These are phyloP conservation scores for Sonneratia caseolaris DNA, from an alignment of 345 rosid genomes.

Conservation along the genomic window DNA sequence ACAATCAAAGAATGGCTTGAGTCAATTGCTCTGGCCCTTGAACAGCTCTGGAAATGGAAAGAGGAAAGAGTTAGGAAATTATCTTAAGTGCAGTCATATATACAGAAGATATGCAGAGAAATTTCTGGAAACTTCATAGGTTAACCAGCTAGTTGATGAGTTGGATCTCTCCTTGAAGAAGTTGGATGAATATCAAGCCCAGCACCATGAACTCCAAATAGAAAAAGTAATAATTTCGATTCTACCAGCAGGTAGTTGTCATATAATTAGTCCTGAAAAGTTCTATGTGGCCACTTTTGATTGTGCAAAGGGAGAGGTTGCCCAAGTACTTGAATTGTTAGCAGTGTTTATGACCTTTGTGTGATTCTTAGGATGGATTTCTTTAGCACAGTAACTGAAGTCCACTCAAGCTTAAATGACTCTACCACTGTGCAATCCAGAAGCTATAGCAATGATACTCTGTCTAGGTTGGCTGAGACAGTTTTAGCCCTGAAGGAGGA, in stretches of 20 bases:
- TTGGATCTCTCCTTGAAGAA: slow-evolving; percentile 72
- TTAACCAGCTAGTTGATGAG: slow-evolving; percentile 57
- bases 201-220: slow-evolving; percentile 79
- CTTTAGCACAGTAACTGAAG: slow-evolving; percentile 65
- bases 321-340: slow-evolving; percentile 83
- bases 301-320: slow-evolving; percentile 69
- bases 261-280: neutral
- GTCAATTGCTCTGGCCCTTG: slow-evolving; percentile 83
- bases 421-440: slow-evolving; percentile 47
- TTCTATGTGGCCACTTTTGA: neutral
- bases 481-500: slow-evolving; percentile 68
- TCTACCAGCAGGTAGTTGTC: neutral
- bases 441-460: slow-evolving; percentile 89
- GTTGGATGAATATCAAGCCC: slow-evolving; percentile 62
- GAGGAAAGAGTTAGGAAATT: slow-evolving; percentile 77
- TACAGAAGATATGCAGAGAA: slow-evolving; percentile 82
- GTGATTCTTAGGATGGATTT: slow-evolving; percentile 86
- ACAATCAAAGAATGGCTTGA: slow-evolving; percentile 94
- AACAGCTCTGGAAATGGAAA: slow-evolving; percentile 85
- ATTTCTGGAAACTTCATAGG: slow-evolving; percentile 51
- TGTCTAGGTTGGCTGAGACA: slow-evolving; percentile 65
- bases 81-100: slow-evolving; percentile 70
- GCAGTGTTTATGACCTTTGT: slow-evolving; percentile 90
- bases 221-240: slow-evolving; percentile 53
- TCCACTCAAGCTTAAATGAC: slow-evolving; percentile 93